Conservation (phyloP, 1,284 basidiomycete species). For the Cutaneotrichosporon daszewskae region DNA sequence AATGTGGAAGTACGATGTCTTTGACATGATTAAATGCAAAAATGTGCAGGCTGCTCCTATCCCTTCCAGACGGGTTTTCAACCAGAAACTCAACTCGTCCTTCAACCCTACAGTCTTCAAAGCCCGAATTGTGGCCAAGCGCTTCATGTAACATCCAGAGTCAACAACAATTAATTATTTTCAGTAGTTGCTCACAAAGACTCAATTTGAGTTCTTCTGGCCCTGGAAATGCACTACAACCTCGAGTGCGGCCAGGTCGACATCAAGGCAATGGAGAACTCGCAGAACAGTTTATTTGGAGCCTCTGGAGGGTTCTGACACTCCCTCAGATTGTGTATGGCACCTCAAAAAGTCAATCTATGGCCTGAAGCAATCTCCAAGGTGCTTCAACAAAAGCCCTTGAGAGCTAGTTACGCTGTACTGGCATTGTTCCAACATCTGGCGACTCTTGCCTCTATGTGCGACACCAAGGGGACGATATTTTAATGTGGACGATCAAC, state of each 20-base stretch:
- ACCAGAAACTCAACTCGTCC: conserved; percentile 14
- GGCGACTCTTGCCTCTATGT: not conserved
- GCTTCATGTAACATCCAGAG: conserved; percentile 12
- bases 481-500: conserved; percentile 27
- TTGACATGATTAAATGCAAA: conserved; percentile 1
- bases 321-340: conserved; percentile 9
- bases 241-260: conserved; percentile 27
- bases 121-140: conserved; percentile 16
- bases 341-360: conserved; percentile 23
- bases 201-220: conserved; percentile 20
- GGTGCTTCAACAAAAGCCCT: conserved; percentile 22
- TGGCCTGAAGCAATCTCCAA: conserved; percentile 25
- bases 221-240: conserved; percentile 20
- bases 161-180: conserved; percentile 20
- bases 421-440: not conserved
- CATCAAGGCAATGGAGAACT: conserved; percentile 22
- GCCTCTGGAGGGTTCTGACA: conserved; percentile 20
- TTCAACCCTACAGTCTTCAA: conserved; percentile 11
- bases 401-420: not conserved
- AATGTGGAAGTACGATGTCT: conserved; percentile 23
- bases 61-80: conserved; percentile 10
- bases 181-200: conserved; percentile 25
- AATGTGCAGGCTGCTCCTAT: not conserved
- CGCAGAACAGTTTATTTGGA: conserved; percentile 14
- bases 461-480: not conserved